phyloP scores from a whole-genome alignment of 805 yeast species.

The Teunomyces atbi region DNA sequence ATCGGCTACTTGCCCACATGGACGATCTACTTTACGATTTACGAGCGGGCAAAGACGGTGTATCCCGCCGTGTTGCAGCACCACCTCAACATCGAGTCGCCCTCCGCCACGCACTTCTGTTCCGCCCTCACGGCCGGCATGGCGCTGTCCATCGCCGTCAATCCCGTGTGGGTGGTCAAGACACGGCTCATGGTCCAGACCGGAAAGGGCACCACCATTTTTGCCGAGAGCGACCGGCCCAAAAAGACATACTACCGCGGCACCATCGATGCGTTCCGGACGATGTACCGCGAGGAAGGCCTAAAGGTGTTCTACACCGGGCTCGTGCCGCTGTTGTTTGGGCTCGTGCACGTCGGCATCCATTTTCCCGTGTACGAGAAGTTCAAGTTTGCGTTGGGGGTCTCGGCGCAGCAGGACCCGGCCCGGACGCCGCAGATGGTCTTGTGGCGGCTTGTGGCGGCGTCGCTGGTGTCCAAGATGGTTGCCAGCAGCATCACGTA shows the following conservation, averaged over 20 bases:
- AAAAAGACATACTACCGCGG: conserved; percentile 57
- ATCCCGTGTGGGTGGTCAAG: conserved; percentile 97
- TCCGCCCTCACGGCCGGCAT: conserved; percentile 88
- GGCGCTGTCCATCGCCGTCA: conserved; percentile 77
- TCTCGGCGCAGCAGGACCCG: not conserved
- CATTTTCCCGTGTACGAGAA: conserved; percentile 93
- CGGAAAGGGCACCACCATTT: conserved; percentile 41
- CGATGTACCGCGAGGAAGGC: conserved; percentile 82
- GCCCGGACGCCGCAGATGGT: not conserved
- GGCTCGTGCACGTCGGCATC: conserved; percentile 89
- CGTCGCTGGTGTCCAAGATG: conserved; percentile 83
- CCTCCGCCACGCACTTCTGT: conserved; percentile 41
- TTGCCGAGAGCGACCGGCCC: conserved; percentile 10
- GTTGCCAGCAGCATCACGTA: conserved; percentile 85
- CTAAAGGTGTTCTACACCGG: conserved; percentile 82
- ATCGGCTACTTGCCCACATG: conserved; percentile 96
- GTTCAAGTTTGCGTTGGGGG: conserved; percentile 54
- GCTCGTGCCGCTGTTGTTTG: conserved; percentile 83
- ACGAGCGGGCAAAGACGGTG: conserved; percentile 69
- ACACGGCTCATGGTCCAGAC: conserved; percentile 91
- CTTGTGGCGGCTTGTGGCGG: conserved; percentile 40
- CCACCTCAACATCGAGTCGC: conserved; percentile 22
- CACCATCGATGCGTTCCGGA: conserved; percentile 77
- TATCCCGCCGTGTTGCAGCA: conserved; percentile 43
- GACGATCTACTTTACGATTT: conserved; percentile 92